Evolutionary conservation across 371 early-diverging fungal species (phyloP).

Genomic region (Rhizopus sp.): DNA sequence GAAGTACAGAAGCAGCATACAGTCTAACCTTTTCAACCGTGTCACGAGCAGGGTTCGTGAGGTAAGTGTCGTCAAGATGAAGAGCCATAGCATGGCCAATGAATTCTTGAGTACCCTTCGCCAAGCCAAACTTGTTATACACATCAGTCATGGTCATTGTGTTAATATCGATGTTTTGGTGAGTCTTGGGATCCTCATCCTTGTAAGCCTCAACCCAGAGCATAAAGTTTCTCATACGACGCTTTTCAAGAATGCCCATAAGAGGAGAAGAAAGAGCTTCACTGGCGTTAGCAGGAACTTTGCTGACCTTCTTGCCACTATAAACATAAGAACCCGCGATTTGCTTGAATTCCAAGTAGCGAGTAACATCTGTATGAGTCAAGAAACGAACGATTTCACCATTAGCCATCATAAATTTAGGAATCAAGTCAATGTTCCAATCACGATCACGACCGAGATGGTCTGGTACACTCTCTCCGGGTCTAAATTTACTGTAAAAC

Average conservation of each 20-base stretch:
- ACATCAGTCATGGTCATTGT: slow-evolving; percentile 81
- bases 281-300: slow-evolving; percentile 94
- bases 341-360: slow-evolving; percentile 97
- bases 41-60: slow-evolving; percentile 83
- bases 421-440: slow-evolving; percentile 98
- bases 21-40: slow-evolving; percentile 93
- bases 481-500: slow-evolving; percentile 89
- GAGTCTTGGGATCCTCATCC: slow-evolving; percentile 82
- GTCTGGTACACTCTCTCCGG: slow-evolving; percentile 64
- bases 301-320: slow-evolving; percentile 85
- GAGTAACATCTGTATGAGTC: slow-evolving; percentile 95
- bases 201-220: slow-evolving; percentile 90
- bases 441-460: slow-evolving; percentile 89
- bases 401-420: slow-evolving; percentile 99
- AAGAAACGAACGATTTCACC: slow-evolving; percentile 87
- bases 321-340: slow-evolving; percentile 96
- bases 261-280: slow-evolving; percentile 90
- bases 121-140: slow-evolving; percentile 93
- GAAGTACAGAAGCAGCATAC: slow-evolving; percentile 93
- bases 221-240: slow-evolving; percentile 95
- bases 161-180: slow-evolving; percentile 81
- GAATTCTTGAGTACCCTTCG: slow-evolving; percentile 94
- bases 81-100: slow-evolving; percentile 98
- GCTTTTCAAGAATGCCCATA: slow-evolving; percentile 97
- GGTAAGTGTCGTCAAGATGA: slow-evolving; percentile 93